Conservation (phyloP, 2,329 filamentous ascomycete species). For the Cercospora berteroae region DNA sequence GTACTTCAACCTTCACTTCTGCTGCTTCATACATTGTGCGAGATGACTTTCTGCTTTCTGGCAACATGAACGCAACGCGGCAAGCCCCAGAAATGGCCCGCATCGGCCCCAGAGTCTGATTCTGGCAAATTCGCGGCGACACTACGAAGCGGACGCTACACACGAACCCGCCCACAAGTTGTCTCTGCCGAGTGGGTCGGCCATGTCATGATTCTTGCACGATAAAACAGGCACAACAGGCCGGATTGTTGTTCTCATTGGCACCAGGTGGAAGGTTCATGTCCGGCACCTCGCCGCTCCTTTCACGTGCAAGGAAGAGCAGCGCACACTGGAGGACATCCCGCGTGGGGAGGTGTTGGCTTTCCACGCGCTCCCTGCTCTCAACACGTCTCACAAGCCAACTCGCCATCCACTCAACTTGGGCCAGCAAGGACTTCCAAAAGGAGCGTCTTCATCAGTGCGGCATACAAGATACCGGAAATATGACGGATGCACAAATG, state of each 20-base stretch:
- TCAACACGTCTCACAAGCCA: neutral
- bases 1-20: neutral
- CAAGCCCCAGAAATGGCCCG: neutral
- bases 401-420: neutral
- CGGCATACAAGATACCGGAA: neutral
- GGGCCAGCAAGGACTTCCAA: neutral
- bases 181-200: conserved; percentile 7
- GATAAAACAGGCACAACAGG: neutral
- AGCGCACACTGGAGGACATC: neutral
- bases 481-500: conserved; percentile 6
- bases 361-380: neutral
- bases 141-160: conserved; percentile 5
- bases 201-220: neutral
- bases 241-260: neutral
- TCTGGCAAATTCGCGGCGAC: neutral
- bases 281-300: neutral
- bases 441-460: neutral
- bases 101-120: conserved; percentile 1
- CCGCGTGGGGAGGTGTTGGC: neutral
- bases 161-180: neutral
- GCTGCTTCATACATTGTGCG: neutral
- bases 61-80: neutral
- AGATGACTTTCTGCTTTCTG: neutral
- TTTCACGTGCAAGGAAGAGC: conserved; percentile 9
- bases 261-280: neutral